Base-by-base conservation (phyloP, 2,329 filamentous ascomycete species). In the Calonectria pteridis region DNA sequence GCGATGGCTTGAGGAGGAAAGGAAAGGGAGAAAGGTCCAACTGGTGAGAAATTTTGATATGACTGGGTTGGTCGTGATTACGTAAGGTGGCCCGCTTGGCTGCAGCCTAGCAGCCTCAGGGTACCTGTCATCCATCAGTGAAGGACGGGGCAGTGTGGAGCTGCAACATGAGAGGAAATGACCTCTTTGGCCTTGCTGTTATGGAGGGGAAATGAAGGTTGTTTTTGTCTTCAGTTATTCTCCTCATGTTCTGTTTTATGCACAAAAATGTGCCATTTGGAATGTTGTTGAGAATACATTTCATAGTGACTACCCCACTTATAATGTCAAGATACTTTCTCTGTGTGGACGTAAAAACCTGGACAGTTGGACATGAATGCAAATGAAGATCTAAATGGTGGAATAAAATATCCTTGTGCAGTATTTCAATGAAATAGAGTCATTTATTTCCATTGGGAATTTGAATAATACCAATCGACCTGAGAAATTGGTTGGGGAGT, bases 1-100 rank as follows among this genome's bases (percentile, higher is more conserved):
- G 93, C 92, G 93, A 91, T 92, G 77, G 92, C 93, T 94, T 84
- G 75, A 79, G 85, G 85, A 83, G 84, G 82, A 82, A 84, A 84
- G 35, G 43, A 62, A 74, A 46, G 62, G 62, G 63, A 55, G 31
- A 63, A 58, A 67, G 20, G 13, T 76, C 64, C 46, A 26, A 23
- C 50, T 23, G 55, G 55, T 67, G 70, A 73, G 70, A 77, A 76
- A 77, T 69, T 76, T 72, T 75, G 72, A 77, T 76, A 71, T 62
- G 49, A 67, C 64, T 67, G 55, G 33, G 18, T 26, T 16, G 10
- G n/a, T 20, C n/a, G 29, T 31, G 55, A 14, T 73, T 73, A 73
- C 50, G 50, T 73, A 73, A 43, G 18, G 2, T 14, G 28, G 58
- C 76, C 75, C 77, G 69, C n/a, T 74, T 76, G 37, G 23, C 16